phyloP scores from a whole-genome alignment of 192 early-diverging fungal species.

The Coemansia sp. region DNA sequence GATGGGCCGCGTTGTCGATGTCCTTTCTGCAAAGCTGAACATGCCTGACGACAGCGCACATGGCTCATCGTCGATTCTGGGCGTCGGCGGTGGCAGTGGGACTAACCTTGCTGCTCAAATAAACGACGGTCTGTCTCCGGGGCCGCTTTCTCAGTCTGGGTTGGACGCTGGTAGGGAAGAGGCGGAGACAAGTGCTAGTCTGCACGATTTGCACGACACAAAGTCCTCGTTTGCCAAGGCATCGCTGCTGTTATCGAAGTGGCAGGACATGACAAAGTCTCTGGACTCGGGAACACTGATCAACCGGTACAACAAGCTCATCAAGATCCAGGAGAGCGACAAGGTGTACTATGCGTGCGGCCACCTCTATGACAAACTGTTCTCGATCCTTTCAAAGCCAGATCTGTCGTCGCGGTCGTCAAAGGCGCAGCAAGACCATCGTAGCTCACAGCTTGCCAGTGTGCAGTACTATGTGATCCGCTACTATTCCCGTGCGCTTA shows the following conservation, averaged over 20 bases:
- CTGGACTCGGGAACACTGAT: slow-evolving; percentile 18
- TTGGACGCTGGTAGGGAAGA: not conserved
- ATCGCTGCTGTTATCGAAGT: slow-evolving; percentile 26
- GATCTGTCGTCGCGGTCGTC: slow-evolving; percentile 8
- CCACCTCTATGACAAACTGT: slow-evolving; percentile 39
- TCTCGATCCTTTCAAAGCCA: slow-evolving; percentile 21
- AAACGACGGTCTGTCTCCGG: slow-evolving; percentile 3
- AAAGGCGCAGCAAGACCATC: slow-evolving; percentile 27
- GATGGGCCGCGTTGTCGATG: slow-evolving; percentile 28
- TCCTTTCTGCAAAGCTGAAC: slow-evolving; percentile 27
- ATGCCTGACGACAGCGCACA: slow-evolving; percentile 9
- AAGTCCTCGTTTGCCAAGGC: slow-evolving; percentile 42
- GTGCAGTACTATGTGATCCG: slow-evolving; percentile 51
- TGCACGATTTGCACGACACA: slow-evolving; percentile 14
- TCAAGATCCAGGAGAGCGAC: slow-evolving; percentile 48
- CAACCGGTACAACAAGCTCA: slow-evolving; percentile 28
- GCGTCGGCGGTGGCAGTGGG: not conserved
- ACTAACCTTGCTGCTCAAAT: not conserved
- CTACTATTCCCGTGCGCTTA: slow-evolving; percentile 56
- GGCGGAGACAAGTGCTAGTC: slow-evolving; percentile 1
- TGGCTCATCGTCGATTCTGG: not conserved
- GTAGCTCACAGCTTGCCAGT: slow-evolving; percentile 23
- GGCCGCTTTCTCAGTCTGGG: not conserved
- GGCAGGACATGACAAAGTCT: slow-evolving; percentile 42
- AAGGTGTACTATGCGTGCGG: slow-evolving; percentile 46